phyloP scores from a whole-genome alignment of 441 rosid genomes.

The Hypseocharis bilobata region DNA sequence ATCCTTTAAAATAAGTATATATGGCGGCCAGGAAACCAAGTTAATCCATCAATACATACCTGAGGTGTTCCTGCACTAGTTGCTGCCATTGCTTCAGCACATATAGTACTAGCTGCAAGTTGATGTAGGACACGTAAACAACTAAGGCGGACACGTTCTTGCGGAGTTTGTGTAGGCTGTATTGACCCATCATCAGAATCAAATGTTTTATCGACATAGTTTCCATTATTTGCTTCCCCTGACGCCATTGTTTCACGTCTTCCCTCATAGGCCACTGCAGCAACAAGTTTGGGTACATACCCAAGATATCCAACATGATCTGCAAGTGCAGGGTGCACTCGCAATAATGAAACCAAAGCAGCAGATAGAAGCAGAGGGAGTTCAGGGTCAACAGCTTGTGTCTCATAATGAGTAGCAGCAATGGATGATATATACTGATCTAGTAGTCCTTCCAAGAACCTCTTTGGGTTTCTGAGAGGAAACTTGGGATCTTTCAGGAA shows the following conservation, averaged over 20 bases:
- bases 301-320: constrained; percentile 98
- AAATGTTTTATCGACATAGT: constrained; percentile 31
- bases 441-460: constrained; percentile 92
- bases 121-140: constrained; percentile 96
- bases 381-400: constrained; percentile 74
- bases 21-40: not conserved
- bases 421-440: constrained; percentile 93
- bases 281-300: constrained; percentile 90
- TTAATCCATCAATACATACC: constrained; percentile 35
- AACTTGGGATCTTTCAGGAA: constrained; percentile 97
- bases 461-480: constrained; percentile 91
- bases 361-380: constrained; percentile 96
- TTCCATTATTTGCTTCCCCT: constrained; percentile 47
- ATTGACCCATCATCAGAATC: constrained; percentile 53
- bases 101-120: constrained; percentile 90
- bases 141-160: constrained; percentile 95
- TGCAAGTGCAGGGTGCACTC: constrained; percentile 95
- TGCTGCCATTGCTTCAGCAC: constrained; percentile 99
- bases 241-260: constrained; percentile 90
- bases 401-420: constrained; percentile 84
- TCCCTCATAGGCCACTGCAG: constrained; percentile 94
- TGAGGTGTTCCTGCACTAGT: constrained; percentile 92
- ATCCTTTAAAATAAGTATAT: not conserved
- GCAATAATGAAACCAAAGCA: constrained; percentile 91
- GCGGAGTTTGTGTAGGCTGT: constrained; percentile 74